These are phyloP conservation scores for Zygosaccharomyces lentus DNA, from an alignment of 805 yeast species.

Conservation along the genomic window DNA sequence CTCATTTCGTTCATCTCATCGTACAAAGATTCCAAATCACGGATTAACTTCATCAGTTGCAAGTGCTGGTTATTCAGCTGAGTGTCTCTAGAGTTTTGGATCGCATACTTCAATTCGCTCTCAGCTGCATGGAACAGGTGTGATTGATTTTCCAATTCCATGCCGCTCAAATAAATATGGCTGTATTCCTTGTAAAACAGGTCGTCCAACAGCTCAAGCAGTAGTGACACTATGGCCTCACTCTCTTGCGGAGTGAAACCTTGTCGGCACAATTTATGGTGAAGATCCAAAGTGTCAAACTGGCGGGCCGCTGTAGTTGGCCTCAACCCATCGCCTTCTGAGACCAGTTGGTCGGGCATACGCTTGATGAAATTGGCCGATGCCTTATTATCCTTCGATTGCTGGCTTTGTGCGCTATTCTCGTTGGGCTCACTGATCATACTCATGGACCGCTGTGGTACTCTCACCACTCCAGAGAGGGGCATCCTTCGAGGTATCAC, in stretches of 20 bases:
- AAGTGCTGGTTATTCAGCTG: constrained; percentile 65
- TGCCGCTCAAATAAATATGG: constrained; percentile 33
- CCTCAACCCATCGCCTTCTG: constrained; percentile 28
- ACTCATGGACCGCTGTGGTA: neutral
- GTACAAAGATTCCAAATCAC: constrained; percentile 65
- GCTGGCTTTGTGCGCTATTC: neutral
- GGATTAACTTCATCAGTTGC: constrained; percentile 61
- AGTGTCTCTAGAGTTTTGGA: constrained; percentile 64
- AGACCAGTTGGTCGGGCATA: constrained; percentile 29
- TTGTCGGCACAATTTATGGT: constrained; percentile 16
- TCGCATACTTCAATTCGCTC: constrained; percentile 76
- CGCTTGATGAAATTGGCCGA: constrained; percentile 23
- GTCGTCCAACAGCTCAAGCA: constrained; percentile 35
- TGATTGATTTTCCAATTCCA: constrained; percentile 80
- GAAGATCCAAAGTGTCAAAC: constrained; percentile 26
- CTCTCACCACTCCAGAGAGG: neutral
- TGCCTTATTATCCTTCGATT: neutral
- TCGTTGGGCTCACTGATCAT: neutral
- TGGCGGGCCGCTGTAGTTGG: constrained; percentile 33
- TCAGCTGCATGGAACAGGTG: constrained; percentile 91
- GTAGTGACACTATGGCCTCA: constrained; percentile 29
- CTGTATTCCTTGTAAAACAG: constrained; percentile 44
- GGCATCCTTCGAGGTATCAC: neutral
- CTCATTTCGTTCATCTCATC: constrained; percentile 70
- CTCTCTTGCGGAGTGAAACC: constrained; percentile 28